phyloP scores from a whole-genome alignment of 495 filamentous ascomycete genomes.

The Cercophora newfieldiana region DNA sequence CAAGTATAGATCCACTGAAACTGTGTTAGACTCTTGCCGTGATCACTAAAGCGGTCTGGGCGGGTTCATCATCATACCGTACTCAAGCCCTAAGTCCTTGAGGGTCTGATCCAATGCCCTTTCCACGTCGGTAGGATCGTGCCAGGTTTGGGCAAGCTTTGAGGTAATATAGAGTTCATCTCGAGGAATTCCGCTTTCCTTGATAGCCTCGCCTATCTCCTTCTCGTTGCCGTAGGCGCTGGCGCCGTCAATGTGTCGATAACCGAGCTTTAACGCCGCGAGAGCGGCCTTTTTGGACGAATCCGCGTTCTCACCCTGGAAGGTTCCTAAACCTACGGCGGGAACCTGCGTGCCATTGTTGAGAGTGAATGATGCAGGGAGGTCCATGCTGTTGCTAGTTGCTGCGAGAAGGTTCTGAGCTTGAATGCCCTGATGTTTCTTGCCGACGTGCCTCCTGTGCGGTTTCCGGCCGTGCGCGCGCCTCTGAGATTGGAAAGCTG shows the following conservation, averaged over 20 bases:
- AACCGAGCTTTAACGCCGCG: conserved; percentile 35
- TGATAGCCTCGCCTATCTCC: conserved; percentile 41
- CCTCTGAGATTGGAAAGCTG: too few species aligned
- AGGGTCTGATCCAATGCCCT: conserved; percentile 29
- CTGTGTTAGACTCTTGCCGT: conserved; percentile 5
- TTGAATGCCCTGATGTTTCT: too few species aligned
- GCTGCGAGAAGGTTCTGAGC: too few species aligned
- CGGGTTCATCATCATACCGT: conserved; percentile 22
- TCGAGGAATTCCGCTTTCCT: conserved; percentile 35
- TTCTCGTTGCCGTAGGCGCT: conserved; percentile 43
- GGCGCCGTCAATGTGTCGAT: conserved; percentile 44
- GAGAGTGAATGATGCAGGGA: conserved; percentile 21
- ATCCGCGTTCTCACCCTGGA: conserved; percentile 29
- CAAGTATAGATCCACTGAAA: conserved; percentile 37
- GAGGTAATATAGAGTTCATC: conserved; percentile 42
- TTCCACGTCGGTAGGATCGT: conserved; percentile 34
- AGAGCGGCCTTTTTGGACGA: conserved; percentile 36
- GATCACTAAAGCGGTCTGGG: neutral
- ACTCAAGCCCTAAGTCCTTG: conserved; percentile 30
- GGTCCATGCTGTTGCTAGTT: conserved; percentile 10
- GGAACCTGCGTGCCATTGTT: conserved; percentile 32
- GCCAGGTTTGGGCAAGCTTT: conserved; percentile 40
- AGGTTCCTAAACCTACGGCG: conserved; percentile 34
- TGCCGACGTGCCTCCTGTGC: too few species aligned
- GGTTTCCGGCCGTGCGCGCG: too few species aligned